These are phyloP conservation scores for Hansenula lynferdii DNA, from an alignment of 1,139 yeast species.

Conservation along the genomic window DNA sequence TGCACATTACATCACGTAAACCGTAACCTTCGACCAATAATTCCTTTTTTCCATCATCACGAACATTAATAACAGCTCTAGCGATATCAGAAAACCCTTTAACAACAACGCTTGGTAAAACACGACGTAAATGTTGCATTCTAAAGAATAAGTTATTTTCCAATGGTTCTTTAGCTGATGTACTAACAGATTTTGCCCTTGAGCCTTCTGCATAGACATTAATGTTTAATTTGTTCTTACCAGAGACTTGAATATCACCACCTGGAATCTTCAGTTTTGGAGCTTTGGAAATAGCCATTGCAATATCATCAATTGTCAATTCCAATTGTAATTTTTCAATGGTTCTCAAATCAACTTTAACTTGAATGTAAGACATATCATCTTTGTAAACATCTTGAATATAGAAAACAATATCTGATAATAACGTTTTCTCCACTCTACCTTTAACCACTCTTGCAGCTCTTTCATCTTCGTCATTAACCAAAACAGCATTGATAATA, in stretches of 20 bases:
- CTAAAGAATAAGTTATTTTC: conserved; percentile 74
- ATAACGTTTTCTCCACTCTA: conserved; percentile 85
- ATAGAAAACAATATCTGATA: conserved; percentile 81
- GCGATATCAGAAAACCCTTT: conserved; percentile 90
- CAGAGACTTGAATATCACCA: conserved; percentile 66
- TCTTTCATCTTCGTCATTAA: conserved; percentile 90
- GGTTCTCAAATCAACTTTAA: conserved; percentile 77
- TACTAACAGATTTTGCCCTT: conserved; percentile 31
- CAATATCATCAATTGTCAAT: conserved; percentile 79
- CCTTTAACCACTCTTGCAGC: conserved; percentile 99
- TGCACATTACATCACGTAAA: conserved; percentile 90
- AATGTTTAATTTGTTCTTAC: conserved; percentile 71
- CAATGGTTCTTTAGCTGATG: conserved; percentile 38
- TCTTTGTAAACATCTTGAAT: conserved; percentile 93
- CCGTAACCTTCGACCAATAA: conserved; percentile 98
- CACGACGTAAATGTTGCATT: conserved; percentile 85
- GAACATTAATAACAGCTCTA: conserved; percentile 93
- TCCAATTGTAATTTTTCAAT: conserved; percentile 90
- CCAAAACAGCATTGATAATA: conserved; percentile 89
- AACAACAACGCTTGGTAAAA: conserved; percentile 80
- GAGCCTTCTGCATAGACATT: conserved; percentile 56
- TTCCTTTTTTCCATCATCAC: conserved; percentile 79
- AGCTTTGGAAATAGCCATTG: conserved; percentile 74
- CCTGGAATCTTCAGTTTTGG: conserved; percentile 83
- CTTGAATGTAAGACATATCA: conserved; percentile 70